Evolutionary conservation across 768 basidiomycete species (phyloP).

Genomic region (Boletus barrowsii): DNA sequence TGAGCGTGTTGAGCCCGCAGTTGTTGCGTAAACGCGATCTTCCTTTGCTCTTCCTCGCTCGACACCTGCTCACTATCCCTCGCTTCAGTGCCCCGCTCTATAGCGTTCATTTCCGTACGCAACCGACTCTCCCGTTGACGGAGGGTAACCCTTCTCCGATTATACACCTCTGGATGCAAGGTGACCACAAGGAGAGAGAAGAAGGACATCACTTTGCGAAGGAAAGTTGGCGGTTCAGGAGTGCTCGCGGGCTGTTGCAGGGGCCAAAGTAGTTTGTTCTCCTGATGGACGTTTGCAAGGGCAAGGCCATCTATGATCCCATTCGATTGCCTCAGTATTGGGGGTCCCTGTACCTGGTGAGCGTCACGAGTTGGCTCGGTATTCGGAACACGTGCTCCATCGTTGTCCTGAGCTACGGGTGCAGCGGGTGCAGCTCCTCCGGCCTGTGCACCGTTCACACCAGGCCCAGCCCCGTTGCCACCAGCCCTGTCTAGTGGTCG

Average conservation of each 20-base stretch:
- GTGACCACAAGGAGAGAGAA: conserved; percentile 55
- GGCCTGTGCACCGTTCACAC: conserved; percentile 20
- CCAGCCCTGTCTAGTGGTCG: conserved; percentile 36
- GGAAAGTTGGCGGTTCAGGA: conserved; percentile 42
- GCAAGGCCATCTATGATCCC: conserved; percentile 50
- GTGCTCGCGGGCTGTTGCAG: conserved; percentile 13
- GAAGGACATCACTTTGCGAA: conserved; percentile 53
- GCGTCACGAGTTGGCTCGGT: conserved; percentile 13
- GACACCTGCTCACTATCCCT: conserved; percentile 30
- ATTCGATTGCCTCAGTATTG: conserved; percentile 29
- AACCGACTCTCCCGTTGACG: conserved; percentile 62
- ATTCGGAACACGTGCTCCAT: conserved; percentile 14
- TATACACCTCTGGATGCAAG: conserved; percentile 72
- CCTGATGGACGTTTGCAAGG: conserved; percentile 52
- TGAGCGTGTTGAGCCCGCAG: conserved; percentile 48
- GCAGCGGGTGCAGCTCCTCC: conserved; percentile 19
- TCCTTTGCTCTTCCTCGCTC: conserved; percentile 33
- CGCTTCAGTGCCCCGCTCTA: conserved; percentile 24
- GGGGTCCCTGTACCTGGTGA: conserved; percentile 28
- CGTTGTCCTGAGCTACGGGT: conserved; percentile 15
- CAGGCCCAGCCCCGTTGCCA: conserved; percentile 20
- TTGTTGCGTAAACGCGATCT: conserved; percentile 35
- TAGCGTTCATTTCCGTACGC: conserved; percentile 57
- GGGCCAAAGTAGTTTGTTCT: conserved; percentile 50
- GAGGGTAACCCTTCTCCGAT: conserved; percentile 57